These are phyloP conservation scores for Talaromyces islandicus DNA, from an alignment of 2,329 filamentous ascomycete genomes.

Conservation along the genomic window DNA sequence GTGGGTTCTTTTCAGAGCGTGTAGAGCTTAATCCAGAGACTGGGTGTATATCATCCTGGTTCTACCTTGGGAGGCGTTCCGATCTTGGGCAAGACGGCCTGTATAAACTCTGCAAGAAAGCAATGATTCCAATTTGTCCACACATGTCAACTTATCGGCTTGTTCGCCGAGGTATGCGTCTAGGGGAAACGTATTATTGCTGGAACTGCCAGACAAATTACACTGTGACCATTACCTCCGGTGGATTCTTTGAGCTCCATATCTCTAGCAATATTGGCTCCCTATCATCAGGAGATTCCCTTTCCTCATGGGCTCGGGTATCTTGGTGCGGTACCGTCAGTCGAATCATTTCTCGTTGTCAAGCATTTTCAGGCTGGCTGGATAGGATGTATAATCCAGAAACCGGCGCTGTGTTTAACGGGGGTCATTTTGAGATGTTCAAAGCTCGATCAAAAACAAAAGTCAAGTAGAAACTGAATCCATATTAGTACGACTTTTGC, in stretches of 20 bases:
- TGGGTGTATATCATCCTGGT: neutral
- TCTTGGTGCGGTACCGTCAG: neutral
- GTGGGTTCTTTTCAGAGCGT: conserved; percentile 13
- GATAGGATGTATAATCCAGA: conserved; percentile 4
- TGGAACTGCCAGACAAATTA: neutral
- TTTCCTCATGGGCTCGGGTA: neutral
- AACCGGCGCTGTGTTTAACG: conserved; percentile 3
- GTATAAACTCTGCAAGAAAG: neutral
- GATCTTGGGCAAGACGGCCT: neutral
- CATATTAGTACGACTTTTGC: neutral
- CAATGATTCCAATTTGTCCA: conserved; percentile 1
- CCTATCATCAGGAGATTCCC: neutral
- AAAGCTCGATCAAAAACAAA: neutral
- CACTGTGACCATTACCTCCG: neutral
- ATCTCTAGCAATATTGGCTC: neutral
- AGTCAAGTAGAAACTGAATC: neutral
- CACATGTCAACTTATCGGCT: neutral
- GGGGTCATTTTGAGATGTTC: conserved; percentile 2
- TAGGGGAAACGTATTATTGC: neutral
- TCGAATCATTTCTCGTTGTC: neutral
- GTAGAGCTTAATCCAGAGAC: neutral
- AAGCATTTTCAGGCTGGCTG: neutral
- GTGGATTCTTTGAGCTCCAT: conserved; percentile 4
- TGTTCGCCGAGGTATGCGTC: neutral
- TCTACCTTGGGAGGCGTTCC: conserved; percentile 4